These are phyloP conservation scores for Erysimum cheiranthoides DNA, from an alignment of 345 rosid genomes.

Conservation along the genomic window DNA sequence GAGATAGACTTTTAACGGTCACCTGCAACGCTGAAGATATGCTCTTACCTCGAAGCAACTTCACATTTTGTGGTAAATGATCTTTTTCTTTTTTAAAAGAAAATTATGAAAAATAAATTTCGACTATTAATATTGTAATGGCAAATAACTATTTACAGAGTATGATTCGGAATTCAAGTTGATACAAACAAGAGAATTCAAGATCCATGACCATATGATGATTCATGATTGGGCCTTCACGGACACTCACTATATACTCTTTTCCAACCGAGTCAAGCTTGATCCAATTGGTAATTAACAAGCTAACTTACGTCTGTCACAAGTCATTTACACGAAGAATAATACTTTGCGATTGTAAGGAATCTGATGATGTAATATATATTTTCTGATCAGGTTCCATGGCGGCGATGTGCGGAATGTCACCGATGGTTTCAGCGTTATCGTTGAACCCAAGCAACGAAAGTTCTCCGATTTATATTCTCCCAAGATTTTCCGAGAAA, in stretches of 20 bases:
- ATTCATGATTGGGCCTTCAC: slow-evolving; percentile 98
- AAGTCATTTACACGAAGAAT: slow-evolving; percentile 3
- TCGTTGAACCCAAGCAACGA: slow-evolving; percentile 75
- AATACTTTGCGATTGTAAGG: slow-evolving; percentile 15
- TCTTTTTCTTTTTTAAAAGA: neutral
- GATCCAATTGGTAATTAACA: slow-evolving; percentile 68
- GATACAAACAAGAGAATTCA: slow-evolving; percentile 61
- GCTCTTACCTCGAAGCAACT: slow-evolving; percentile 81
- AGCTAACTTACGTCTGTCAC: neutral
- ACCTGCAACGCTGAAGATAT: slow-evolving; percentile 95
- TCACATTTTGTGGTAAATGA: slow-evolving; percentile 75
- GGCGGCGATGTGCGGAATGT: slow-evolving; percentile 71
- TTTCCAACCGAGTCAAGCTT: slow-evolving; percentile 80
- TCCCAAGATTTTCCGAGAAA: slow-evolving; percentile 63
- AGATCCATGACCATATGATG: slow-evolving; percentile 81
- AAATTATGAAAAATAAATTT: neutral
- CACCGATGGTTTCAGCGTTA: slow-evolving; percentile 93
- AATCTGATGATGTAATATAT: slow-evolving; percentile 5
- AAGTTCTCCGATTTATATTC: slow-evolving; percentile 77
- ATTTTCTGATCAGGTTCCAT: slow-evolving; percentile 69
- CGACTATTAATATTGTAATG: neutral
- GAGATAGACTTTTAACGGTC: slow-evolving; percentile 66
- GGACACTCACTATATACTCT: slow-evolving; percentile 72
- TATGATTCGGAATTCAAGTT: slow-evolving; percentile 66
- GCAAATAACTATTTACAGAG: slow-evolving; percentile 50